Evolutionary conservation across 495 filamentous ascomycete species (phyloP).

Genomic region (Beverwykella pulmonaria): DNA sequence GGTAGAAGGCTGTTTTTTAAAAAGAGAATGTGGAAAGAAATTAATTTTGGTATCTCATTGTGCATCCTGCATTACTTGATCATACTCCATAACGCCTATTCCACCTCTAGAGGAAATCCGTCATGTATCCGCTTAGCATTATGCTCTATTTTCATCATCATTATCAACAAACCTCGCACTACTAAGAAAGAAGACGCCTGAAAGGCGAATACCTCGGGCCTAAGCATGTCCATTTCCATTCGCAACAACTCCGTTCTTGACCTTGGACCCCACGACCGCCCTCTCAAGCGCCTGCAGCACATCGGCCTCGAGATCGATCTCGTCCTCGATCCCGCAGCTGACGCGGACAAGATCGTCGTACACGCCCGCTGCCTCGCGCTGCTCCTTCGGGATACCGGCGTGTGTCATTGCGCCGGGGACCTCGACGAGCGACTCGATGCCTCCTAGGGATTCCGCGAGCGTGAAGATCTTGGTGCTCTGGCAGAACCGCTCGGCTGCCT

Average conservation of each 20-base stretch:
- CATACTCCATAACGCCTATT: neutral
- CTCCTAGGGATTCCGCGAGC: conserved; percentile 88
- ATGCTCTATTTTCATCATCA: neutral
- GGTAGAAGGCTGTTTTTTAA: too few species aligned
- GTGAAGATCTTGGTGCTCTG: conserved; percentile 87
- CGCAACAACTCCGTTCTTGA: conserved; percentile 38
- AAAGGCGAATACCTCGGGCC: too few species aligned
- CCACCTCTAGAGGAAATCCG: neutral
- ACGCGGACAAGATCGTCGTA: conserved; percentile 94
- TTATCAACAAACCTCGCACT: too few species aligned
- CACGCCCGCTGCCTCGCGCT: conserved; percentile 91
- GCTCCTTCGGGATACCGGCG: conserved; percentile 85
- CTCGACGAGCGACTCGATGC: conserved; percentile 90
- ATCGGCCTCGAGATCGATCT: conserved; percentile 78
- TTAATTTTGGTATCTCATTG: neutral
- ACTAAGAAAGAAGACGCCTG: too few species aligned
- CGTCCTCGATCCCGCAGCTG: conserved; percentile 93
- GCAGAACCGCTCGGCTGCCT: conserved; percentile 90
- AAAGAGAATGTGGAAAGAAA: neutral
- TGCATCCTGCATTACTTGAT: neutral
- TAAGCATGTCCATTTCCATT: conserved; percentile 1
- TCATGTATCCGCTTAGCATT: neutral
- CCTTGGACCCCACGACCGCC: conserved; percentile 61
- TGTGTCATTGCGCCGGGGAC: conserved; percentile 95
- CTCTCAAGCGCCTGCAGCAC: conserved; percentile 81